Base-by-base conservation (phyloP, 2,329 filamentous ascomycete genomes). In the Coniochaeta prunicola region DNA sequence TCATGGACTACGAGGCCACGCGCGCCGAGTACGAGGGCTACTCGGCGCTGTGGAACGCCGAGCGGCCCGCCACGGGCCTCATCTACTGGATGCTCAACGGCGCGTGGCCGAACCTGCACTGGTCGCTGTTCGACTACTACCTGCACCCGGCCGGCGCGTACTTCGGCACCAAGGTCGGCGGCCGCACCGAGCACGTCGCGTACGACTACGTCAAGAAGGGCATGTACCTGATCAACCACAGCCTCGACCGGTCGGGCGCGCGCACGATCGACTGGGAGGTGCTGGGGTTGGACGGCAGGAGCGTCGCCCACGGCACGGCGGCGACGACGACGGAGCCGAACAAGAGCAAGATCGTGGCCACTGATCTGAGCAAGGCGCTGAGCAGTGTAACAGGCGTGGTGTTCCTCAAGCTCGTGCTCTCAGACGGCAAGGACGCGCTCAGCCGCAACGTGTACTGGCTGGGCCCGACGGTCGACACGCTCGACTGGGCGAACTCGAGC, bases 31-130 rank as follows among this genome's bases (percentile, higher is more conserved):
- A 82, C 58, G 85, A 88, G 65, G 82, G 72, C 0, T 87, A 80
- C 64, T 73, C 77, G 0, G 72, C 78, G 2, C 71, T 75, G 0
- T 85, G 83, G 77, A 80, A 67, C 60, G 74, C 73, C 1, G 67
- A 71, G 1, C 72, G 79, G 3, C 80, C 82, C 0, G 82, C 84
- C 0, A 87, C 84, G 0, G 85, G 85, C 0, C 55, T 82, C 54
- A 80, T 88, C 17, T 88, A 88, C 71, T 88, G 85, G 85, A 87
- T 88, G 84, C 68, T 87, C 57, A 86, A 86, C 63, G 80, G 80
- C 53, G 85, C 84, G 0, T 88, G 84, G 83, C 85, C 85, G 0
- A 81, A 77, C 58, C 70, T 88, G 30, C 85, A 87, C 65, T 88
- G 85, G 85, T 82, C 83, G 57, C 69, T 86, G 6, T 86, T 86